Percentiles rank a stretch among this genome's conserved stretches.
Conservation (phyloP, 2,329 filamentous ascomycete species). For the Dothiorella sarmentorum region DNA sequence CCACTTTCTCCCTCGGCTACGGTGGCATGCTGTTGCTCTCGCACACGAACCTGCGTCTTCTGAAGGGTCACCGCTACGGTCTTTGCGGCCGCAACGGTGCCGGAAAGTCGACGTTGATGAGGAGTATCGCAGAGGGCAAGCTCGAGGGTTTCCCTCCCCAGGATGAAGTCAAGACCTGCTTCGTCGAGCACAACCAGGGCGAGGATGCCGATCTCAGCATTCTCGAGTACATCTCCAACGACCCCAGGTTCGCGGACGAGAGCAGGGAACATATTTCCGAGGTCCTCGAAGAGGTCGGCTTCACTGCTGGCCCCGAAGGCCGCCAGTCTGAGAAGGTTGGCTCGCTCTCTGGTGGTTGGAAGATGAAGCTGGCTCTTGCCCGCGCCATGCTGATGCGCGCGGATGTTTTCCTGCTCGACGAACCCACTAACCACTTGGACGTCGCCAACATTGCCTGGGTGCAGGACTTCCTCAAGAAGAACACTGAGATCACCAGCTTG, state of each 20-base stretch:
- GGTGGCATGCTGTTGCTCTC: slow-evolving; percentile 96
- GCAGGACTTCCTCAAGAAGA: slow-evolving; percentile 89
- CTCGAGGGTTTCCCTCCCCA: slow-evolving; percentile 93
- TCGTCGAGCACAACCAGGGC: slow-evolving; percentile 98
- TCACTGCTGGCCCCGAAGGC: slow-evolving; percentile 84
- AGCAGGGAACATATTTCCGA: slow-evolving; percentile 76
- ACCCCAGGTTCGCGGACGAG: slow-evolving; percentile 77
- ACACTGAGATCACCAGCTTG: slow-evolving; percentile 93
- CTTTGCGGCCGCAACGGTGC: slow-evolving; percentile 96
- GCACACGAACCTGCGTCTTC: slow-evolving; percentile 88
- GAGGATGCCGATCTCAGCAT: slow-evolving; percentile 97
- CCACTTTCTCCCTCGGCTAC: slow-evolving; percentile 94
- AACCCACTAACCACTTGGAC: slow-evolving; percentile 98
- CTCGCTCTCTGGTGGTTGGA: slow-evolving; percentile 96
- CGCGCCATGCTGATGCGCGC: slow-evolving; percentile 95
- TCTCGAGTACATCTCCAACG: slow-evolving; percentile 85
- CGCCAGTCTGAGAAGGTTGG: slow-evolving; percentile 87
- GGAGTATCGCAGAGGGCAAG: slow-evolving; percentile 91
- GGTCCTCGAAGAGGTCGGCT: slow-evolving; percentile 88
- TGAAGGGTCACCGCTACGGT: slow-evolving; percentile 96
- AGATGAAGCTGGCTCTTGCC: slow-evolving; percentile 98
- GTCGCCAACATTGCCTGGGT: slow-evolving; percentile 96
- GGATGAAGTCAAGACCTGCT: slow-evolving; percentile 90
- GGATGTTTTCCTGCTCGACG: slow-evolving; percentile 94
- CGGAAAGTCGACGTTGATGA: slow-evolving; percentile 99